phyloP scores from a whole-genome alignment of 257 asterid genomes.

The Ophiorrhiza pumila region DNA sequence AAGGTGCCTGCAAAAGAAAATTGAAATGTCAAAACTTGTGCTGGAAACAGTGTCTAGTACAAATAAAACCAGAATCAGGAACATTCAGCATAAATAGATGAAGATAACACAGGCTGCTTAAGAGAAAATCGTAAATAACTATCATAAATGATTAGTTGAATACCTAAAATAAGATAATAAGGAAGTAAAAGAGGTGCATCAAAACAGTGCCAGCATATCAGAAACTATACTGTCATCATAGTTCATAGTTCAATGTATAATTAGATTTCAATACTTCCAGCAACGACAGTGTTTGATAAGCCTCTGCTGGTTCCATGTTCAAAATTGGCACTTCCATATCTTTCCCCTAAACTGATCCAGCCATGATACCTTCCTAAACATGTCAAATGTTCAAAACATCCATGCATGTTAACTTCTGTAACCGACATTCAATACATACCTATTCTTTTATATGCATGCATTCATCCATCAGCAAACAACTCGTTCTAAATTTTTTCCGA shows the following conservation, averaged over 20 bases:
- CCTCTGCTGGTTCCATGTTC: background rate
- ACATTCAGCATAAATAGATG: background rate
- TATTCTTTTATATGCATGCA: background rate
- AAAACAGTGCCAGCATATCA: background rate
- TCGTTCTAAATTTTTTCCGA: background rate
- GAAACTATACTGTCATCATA: background rate
- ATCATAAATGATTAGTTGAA: background rate
- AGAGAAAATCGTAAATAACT: background rate
- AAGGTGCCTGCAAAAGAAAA: slow-evolving; percentile 69
- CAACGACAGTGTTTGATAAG: background rate
- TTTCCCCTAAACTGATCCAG: background rate
- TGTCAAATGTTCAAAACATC: background rate
- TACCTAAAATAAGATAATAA: background rate
- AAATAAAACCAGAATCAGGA: background rate
- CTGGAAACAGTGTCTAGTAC: no score
- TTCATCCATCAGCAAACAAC: background rate
- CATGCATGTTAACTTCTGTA: background rate
- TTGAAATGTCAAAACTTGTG: background rate
- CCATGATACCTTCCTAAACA: background rate
- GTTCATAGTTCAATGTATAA: no score
- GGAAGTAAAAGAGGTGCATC: background rate
- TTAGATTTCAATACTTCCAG: background rate
- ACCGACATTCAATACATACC: background rate
- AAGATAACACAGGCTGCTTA: background rate
- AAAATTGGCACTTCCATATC: background rate